Conservation (phyloP, 306 rosid species). For the Lupinus albus region DNA sequence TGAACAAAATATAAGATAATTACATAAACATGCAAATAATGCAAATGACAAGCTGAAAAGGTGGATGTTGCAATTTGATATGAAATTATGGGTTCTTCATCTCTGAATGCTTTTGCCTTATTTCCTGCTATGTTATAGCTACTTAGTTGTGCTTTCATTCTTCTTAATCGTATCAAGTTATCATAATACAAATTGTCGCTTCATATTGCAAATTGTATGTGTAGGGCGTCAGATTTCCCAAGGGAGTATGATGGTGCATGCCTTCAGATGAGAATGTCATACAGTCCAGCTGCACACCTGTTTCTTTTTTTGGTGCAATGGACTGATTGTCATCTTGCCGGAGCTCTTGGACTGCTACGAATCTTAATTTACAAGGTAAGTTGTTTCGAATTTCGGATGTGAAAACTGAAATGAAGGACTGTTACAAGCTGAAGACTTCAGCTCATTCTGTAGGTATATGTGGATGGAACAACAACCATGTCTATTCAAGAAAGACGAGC, state of each 20-base stretch:
- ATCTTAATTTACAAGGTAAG: constrained; percentile 81
- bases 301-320: constrained; percentile 88
- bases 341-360: constrained; percentile 86
- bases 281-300: constrained; percentile 89
- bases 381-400: background rate
- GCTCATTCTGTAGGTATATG: constrained; percentile 69
- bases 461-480: constrained; percentile 99
- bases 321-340: constrained; percentile 93
- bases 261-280: constrained; percentile 94
- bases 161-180: background rate
- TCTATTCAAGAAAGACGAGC: constrained; percentile 94
- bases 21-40: too few species aligned
- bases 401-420: too few species aligned
- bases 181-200: constrained; percentile 6
- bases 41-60: too few species aligned
- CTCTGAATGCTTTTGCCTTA: constrained; percentile 21
- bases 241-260: constrained; percentile 88
- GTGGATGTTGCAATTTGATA: background rate
- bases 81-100: background rate
- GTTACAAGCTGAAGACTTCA: constrained; percentile 39
- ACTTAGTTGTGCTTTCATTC: background rate
- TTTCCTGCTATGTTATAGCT: constrained; percentile 2
- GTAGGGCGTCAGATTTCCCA: constrained; percentile 82
- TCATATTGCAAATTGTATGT: constrained; percentile 22
- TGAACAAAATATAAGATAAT: too few species aligned